A percentile compares a stretch with the other conserved stretches of the same genome.
Conservation (phyloP, 495 filamentous ascomycete species). For the Aspergillus taichungensis region DNA sequence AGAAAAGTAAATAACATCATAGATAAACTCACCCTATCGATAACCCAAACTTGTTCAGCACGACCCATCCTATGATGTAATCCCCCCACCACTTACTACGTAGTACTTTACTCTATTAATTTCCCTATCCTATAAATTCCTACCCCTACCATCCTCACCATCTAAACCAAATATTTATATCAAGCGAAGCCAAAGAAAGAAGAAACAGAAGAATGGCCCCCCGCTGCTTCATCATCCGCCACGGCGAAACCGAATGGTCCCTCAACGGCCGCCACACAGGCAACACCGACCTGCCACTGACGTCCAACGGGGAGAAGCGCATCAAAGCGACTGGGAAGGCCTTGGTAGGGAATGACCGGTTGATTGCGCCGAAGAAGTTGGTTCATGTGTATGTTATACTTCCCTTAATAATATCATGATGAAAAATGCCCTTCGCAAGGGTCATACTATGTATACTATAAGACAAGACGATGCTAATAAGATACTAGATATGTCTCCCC, state of each 20-base stretch:
- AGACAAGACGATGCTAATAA: neutral
- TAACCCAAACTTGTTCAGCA: neutral
- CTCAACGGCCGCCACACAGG: constrained; percentile 89
- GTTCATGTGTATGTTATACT: constrained; percentile 52
- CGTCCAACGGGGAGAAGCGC: constrained; percentile 75
- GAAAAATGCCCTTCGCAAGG: too few relatives aligned
- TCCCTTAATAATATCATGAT: neutral
- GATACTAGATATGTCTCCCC: constrained; percentile 73
- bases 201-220: constrained; percentile 47
- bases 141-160: neutral
- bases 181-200: neutral
- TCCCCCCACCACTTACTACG: constrained; percentile 3
- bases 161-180: neutral
- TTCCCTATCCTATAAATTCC: neutral
- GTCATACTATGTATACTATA: too few relatives aligned
- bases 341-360: constrained; percentile 71
- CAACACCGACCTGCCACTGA: constrained; percentile 76
- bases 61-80: constrained; percentile 3
- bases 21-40: neutral
- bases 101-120: neutral
- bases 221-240: constrained; percentile 85
- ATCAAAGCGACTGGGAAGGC: constrained; percentile 74
- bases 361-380: constrained; percentile 78
- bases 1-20: neutral
- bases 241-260: constrained; percentile 97